phyloP scores from a whole-genome alignment of 1,139 yeast genomes.

The Suhomyces bribrorum region DNA sequence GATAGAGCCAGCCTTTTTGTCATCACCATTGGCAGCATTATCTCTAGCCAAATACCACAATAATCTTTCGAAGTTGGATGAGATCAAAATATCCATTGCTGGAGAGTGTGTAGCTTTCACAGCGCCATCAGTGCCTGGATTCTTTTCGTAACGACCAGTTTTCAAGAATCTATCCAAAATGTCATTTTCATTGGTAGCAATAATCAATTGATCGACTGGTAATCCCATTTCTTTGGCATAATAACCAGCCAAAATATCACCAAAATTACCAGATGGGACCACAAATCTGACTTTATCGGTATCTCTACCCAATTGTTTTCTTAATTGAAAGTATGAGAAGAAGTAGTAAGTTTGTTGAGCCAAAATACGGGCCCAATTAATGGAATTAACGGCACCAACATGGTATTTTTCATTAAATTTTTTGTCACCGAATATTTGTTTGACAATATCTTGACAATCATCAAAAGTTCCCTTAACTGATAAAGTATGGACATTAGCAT shows the following conservation, averaged over 20 bases:
- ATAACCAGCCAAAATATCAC: constrained; percentile 95
- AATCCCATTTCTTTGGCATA: constrained; percentile 95
- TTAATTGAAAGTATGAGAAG: constrained; percentile 81
- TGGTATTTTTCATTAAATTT: constrained; percentile 88
- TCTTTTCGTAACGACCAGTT: constrained; percentile 78
- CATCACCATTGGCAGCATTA: constrained; percentile 53
- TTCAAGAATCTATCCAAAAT: constrained; percentile 90
- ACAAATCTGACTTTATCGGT: constrained; percentile 68
- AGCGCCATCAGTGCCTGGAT: constrained; percentile 45
- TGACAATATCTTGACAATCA: constrained; percentile 96
- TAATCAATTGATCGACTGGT: constrained; percentile 80
- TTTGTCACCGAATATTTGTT: constrained; percentile 84
- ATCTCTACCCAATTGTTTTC: constrained; percentile 34
- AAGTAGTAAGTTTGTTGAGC: constrained; percentile 98
- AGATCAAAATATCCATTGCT: constrained; percentile 96
- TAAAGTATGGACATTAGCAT: constrained; percentile 88
- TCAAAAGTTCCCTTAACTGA: constrained; percentile 96
- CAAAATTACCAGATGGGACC: constrained; percentile 97
- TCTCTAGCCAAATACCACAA: constrained; percentile 91
- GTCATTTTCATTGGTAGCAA: constrained; percentile 95
- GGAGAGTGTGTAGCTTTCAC: constrained; percentile 94
- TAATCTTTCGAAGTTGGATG: constrained; percentile 93
- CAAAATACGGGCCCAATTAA: constrained; percentile 97
- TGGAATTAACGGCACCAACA: constrained; percentile 96
- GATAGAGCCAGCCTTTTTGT: constrained; percentile 71